phyloP scores from a whole-genome alignment of 345 rosid species.

The Tarenaya hassleriana region DNA sequence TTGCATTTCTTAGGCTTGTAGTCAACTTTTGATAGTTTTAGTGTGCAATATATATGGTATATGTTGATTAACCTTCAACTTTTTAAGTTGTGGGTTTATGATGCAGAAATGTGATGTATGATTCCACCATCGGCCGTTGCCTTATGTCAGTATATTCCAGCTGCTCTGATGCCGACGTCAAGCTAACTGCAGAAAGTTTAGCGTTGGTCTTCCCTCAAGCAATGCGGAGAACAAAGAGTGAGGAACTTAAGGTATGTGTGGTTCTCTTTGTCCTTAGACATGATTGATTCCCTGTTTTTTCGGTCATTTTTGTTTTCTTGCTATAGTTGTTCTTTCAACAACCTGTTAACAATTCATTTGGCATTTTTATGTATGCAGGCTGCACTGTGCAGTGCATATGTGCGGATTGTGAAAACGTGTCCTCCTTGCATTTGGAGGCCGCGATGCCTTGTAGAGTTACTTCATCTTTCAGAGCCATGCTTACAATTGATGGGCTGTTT shows the following conservation, averaged over 20 bases:
- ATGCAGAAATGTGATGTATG: conserved; percentile 61
- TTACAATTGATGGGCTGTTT: conserved; percentile 63
- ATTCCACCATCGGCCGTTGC: conserved; percentile 75
- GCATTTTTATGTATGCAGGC: conserved; percentile 39
- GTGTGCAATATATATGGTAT: background rate
- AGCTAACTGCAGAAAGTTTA: conserved; percentile 60
- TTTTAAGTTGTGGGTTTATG: conserved; percentile 18
- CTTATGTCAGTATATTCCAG: conserved; percentile 48
- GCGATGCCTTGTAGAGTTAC: conserved; percentile 48
- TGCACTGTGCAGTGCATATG: conserved; percentile 67
- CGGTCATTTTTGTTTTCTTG: conserved; percentile 4
- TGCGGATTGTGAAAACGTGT: conserved; percentile 62
- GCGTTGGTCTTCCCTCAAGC: conserved; percentile 49
- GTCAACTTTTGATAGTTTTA: conserved; percentile 14
- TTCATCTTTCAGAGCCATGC: conserved; percentile 66
- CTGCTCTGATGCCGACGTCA: conserved; percentile 67
- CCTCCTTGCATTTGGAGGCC: conserved; percentile 83
- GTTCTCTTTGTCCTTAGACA: conserved; percentile 17
- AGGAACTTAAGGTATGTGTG: conserved; percentile 68
- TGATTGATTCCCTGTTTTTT: conserved; percentile 16
- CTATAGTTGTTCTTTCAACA: conserved; percentile 5
- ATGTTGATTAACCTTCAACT: conserved; percentile 18
- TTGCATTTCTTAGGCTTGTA: conserved; percentile 7
- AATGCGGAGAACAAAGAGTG: conserved; percentile 64
- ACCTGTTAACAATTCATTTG: conserved; percentile 8